These are phyloP conservation scores for Barbarea vulgaris DNA, from an alignment of 345 rosid genomes.

Conservation along the genomic window DNA sequence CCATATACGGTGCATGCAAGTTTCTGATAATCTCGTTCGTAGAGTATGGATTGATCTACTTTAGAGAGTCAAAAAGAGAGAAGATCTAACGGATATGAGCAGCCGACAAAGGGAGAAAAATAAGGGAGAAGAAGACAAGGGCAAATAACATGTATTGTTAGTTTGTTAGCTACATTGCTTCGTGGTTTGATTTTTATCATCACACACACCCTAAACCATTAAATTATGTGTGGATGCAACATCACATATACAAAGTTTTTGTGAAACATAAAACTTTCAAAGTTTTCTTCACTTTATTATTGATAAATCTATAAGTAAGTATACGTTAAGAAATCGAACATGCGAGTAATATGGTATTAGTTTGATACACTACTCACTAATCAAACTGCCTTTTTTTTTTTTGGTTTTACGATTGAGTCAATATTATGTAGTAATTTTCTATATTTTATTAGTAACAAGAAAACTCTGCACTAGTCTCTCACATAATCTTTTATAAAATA, in stretches of 20 bases:
- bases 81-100: constrained; percentile 25
- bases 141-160: constrained; percentile 34
- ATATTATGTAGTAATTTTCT: too few relatives aligned
- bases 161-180: constrained; percentile 31
- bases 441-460: too few relatives aligned
- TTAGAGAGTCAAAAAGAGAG: background rate
- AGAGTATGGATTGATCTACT: constrained; percentile 1
- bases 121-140: constrained; percentile 34
- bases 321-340: background rate
- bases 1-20: background rate
- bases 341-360: constrained; percentile 12
- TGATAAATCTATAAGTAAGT: background rate
- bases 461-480: too few relatives aligned
- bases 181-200: constrained; percentile 21
- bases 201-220: constrained; percentile 13
- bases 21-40: background rate
- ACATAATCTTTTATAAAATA: too few relatives aligned
- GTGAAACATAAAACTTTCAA: background rate
- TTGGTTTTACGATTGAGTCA: too few relatives aligned
- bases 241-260: background rate
- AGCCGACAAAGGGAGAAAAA: constrained; percentile 34
- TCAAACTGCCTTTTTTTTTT: too few relatives aligned
- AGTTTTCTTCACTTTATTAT: background rate
- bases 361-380: background rate
- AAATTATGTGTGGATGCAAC: constrained; percentile 2